Conservation (phyloP, 78 protist genomes). For the Dictyostelium brefeldianum region DNA sequence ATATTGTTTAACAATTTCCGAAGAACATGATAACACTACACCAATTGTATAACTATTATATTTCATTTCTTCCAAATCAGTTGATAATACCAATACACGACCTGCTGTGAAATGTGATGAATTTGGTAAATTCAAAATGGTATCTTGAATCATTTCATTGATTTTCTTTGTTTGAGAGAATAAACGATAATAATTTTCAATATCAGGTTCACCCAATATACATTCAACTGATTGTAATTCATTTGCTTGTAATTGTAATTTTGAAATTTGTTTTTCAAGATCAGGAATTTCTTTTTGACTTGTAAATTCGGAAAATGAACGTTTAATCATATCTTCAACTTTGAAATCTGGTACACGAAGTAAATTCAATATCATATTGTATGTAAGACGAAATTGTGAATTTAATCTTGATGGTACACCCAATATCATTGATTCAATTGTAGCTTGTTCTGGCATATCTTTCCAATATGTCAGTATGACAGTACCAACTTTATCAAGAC, state of each 20-base stretch:
- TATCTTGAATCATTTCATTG: conserved; percentile 23
- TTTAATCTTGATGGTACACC: conserved; percentile 85
- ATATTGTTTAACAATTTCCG: conserved; percentile 5
- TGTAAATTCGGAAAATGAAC: conserved; percentile 89
- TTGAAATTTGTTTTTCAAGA: conserved; percentile 28
- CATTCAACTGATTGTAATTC: conserved; percentile 36
- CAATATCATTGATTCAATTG: conserved; percentile 78
- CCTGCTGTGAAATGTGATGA: conserved; percentile 20
- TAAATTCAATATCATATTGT: conserved; percentile 95
- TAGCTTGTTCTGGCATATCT: conserved; percentile 59
- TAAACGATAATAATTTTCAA: conserved; percentile 62
- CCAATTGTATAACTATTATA: conserved; percentile 36
- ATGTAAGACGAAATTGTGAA: conserved; percentile 94
- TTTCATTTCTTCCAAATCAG: not conserved
- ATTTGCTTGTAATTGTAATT: not conserved
- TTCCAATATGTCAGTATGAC: conserved; percentile 90
- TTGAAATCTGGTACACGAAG: conserved; percentile 91
- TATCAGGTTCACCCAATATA: conserved; percentile 86
- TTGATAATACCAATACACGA: conserved; percentile 27
- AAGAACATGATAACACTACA: not conserved
- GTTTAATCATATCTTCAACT: conserved; percentile 93
- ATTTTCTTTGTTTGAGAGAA: conserved; percentile 22
- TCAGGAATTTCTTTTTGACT: conserved; percentile 68
- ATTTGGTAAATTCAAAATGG: conserved; percentile 38
- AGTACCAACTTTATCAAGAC: conserved; percentile 92